Base-by-base conservation (phyloP, 768 basidiomycete species). In the Austroboletus festivus region DNA sequence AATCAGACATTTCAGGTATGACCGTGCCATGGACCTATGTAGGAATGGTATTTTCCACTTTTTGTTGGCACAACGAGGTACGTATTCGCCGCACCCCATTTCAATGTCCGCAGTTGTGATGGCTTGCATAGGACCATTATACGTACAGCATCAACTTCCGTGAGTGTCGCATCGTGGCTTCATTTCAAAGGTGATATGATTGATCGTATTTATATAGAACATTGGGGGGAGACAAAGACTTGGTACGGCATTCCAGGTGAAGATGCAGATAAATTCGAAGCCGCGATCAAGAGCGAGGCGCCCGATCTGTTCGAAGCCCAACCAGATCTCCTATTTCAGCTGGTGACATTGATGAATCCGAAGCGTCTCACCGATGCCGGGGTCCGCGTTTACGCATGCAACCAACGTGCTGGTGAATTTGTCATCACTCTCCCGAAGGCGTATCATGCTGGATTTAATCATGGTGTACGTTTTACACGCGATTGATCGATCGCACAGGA, bases 1-100 rank as follows among this genome's bases (percentile, higher is more conserved):
- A 97, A 70, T 94, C 93, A 4, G 94, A 98, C 67, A 96, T 99
- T 47, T 97, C 94, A 45, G 96, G 96, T 13, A 99, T 99, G 95
- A 98, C 95, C 2, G 92, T 97, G 10, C 94, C 94, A 11, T 97
- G 93, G 94, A 96, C 91, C 31, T 99, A 99, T 67, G 92, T 98
- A 52, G 96, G 96, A 40, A 98, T 98, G 95, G 77, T 93, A 16
- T 99, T 99, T 67, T 95, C 94, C 13, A 95, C 96, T 3, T 99
- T 99, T 69, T 98, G 95, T 65, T 99, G 96, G 96, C 96, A 99
- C 71, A 99, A 99, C 62, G 94, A 93, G 81, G 89, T 89, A 58
- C 47, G 73, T 60, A 53, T 38, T 38, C 55, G 39, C 53, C 54
- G 20, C 50, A 44, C 38, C 50, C 45, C 59, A 47, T 52, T 48